Percentiles rank a stretch among this genome's conserved stretches.
phyloP scores from a whole-genome alignment of 345 rosid species.

The Linum trigynum region DNA sequence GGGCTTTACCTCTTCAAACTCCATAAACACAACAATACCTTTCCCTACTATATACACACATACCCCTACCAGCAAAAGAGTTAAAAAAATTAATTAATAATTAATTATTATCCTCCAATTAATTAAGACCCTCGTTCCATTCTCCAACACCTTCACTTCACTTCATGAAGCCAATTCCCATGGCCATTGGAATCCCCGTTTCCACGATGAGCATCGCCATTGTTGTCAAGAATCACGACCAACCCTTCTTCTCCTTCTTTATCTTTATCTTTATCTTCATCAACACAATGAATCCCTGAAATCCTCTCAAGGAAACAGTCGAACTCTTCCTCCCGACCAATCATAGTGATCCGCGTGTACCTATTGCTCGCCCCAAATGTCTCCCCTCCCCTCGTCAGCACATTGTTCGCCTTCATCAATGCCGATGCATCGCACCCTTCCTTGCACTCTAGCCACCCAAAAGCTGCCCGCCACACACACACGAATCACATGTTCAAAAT shows the following conservation, averaged over 20 bases:
- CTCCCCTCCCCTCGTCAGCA: constrained; percentile 45
- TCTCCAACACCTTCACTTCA: no score
- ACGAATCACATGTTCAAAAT: not conserved
- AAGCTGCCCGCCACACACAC: constrained; percentile 31
- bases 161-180: no score
- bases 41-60: no score
- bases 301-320: constrained; percentile 55
- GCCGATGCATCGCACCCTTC: constrained; percentile 38
- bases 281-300: constrained; percentile 22
- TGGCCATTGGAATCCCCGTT: no score
- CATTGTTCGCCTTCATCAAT: constrained; percentile 43
- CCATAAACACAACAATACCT: not conserved
- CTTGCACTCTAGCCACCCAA: constrained; percentile 74
- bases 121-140: no score
- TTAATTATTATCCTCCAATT: no score
- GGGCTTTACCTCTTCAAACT: not conserved
- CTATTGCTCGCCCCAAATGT: constrained; percentile 42
- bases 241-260: no score
- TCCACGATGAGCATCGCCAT: not conserved
- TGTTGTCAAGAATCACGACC: not conserved
- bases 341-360: constrained; percentile 59
- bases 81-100: no score
- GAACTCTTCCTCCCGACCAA: constrained; percentile 49
- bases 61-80: no score
- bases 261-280: not conserved